Conservation (phyloP, 163 green algal genomes). For the Coccomyxa subellipsoidea region DNA sequence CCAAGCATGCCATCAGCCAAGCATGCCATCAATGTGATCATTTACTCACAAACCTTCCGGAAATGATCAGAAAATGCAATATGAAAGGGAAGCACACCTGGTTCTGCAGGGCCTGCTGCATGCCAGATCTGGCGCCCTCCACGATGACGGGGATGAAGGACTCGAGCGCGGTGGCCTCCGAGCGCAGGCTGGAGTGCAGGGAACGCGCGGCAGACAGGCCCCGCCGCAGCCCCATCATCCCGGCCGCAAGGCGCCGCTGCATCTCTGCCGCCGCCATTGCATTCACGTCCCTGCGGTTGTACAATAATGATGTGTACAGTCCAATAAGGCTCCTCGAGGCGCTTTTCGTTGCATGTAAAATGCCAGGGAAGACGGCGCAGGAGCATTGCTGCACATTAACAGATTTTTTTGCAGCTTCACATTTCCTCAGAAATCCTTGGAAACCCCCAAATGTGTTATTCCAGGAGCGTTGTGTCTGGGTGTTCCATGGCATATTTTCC, state of each 20-base stretch:
- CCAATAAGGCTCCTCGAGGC: too few species aligned
- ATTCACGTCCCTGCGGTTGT: constrained; percentile 17
- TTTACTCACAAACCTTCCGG: neutral
- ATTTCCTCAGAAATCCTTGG: too few species aligned
- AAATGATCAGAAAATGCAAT: neutral
- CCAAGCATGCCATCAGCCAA: too few species aligned
- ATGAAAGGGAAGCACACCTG: constrained; percentile 15
- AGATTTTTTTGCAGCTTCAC: too few species aligned
- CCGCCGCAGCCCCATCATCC: constrained; percentile 21
- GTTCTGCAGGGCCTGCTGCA: constrained; percentile 21
- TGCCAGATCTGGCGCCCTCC: constrained; percentile 19
- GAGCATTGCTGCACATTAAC: too few species aligned
- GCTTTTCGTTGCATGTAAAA: too few species aligned
- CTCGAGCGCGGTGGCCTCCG: constrained; percentile 24
- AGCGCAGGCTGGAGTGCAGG: constrained; percentile 25
- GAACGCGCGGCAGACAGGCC: constrained; percentile 22
- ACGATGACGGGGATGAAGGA: constrained; percentile 35
- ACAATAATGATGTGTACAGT: too few species aligned
- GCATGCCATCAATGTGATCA: neutral
- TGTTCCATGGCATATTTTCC: too few species aligned
- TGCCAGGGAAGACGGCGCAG: too few species aligned
- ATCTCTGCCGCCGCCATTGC: constrained; percentile 28
- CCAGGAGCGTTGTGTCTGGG: too few species aligned
- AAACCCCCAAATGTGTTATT: too few species aligned
- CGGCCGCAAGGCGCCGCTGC: constrained; percentile 19